Evolutionary conservation across 345 rosid genomes (phyloP).

Genomic region (Pugionium cornutum): DNA sequence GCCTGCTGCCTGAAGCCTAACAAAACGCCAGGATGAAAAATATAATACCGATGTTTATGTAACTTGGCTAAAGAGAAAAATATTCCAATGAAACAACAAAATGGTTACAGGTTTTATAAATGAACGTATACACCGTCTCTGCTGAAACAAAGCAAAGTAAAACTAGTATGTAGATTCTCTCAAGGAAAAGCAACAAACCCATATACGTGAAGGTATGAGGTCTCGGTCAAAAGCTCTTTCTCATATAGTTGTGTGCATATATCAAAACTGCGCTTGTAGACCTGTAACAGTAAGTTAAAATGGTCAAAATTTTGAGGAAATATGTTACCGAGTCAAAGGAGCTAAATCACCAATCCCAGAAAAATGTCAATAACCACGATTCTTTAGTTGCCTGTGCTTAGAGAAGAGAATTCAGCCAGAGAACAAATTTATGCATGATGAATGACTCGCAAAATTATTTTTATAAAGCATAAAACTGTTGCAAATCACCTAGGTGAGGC

Average conservation of each 20-base stretch:
- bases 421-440: neutral
- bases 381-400: neutral
- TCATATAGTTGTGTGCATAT: constrained; percentile 85
- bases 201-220: constrained; percentile 76
- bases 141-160: constrained; percentile 5
- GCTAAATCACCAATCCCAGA: constrained; percentile 7
- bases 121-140: constrained; percentile 3
- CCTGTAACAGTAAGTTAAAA: constrained; percentile 49
- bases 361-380: constrained; percentile 15
- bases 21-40: constrained; percentile 27
- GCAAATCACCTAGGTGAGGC: constrained; percentile 1
- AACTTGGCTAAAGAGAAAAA: constrained; percentile 5
- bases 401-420: constrained; percentile 11
- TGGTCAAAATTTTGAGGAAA: constrained; percentile 13
- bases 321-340: constrained; percentile 6
- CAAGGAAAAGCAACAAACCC: constrained; percentile 58
- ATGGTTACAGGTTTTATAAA: constrained; percentile 3
- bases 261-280: constrained; percentile 79
- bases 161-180: constrained; percentile 12
- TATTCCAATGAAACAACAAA: neutral
- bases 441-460: constrained; percentile 18
- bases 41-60: constrained; percentile 14
- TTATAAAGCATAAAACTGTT: neutral
- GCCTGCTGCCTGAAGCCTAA: constrained; percentile 71
- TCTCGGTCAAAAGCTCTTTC: constrained; percentile 82